Evolutionary conservation across 2,329 filamentous ascomycete species (phyloP).

Genomic region (Clarireedia monteithiana): DNA sequence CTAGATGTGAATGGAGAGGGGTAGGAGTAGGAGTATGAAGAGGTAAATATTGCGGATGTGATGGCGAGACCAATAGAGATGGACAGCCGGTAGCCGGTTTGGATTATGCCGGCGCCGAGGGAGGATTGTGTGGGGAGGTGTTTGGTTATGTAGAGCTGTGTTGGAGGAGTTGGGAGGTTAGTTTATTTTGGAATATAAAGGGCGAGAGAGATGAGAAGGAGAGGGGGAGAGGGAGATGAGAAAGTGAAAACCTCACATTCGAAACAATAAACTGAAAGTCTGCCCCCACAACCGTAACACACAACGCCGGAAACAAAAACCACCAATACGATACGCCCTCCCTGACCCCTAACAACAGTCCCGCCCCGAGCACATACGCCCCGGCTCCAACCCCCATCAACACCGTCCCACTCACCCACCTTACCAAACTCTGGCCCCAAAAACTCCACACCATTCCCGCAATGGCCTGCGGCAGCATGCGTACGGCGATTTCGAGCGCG

Average conservation of each 20-base stretch:
- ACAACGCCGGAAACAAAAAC: slow-evolving; percentile 53
- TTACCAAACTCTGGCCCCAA: slow-evolving; percentile 52
- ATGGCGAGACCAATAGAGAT: slow-evolving; percentile 53
- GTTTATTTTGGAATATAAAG: not conserved
- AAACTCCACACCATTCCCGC: slow-evolving; percentile 56
- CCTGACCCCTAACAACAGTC: slow-evolving; percentile 50
- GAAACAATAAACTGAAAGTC: slow-evolving; percentile 65
- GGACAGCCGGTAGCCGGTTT: slow-evolving; percentile 45
- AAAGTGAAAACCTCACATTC: slow-evolving; percentile 40
- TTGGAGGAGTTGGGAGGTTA: not conserved
- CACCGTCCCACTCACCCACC: slow-evolving; percentile 55
- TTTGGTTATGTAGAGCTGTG: slow-evolving; percentile 60
- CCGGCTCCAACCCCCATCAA: slow-evolving; percentile 43
- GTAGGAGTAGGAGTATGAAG: too few relatives aligned
- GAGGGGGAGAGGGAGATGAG: not conserved
- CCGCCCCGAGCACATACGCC: slow-evolving; percentile 34
- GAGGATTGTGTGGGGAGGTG: slow-evolving; percentile 54
- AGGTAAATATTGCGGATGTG: slow-evolving; percentile 48
- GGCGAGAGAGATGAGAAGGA: not conserved
- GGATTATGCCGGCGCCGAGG: slow-evolving; percentile 60
- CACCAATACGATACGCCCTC: slow-evolving; percentile 54
- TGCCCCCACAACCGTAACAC: slow-evolving; percentile 55
- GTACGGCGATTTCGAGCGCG: slow-evolving; percentile 46
- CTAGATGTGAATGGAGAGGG: not conserved
- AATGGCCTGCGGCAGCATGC: slow-evolving; percentile 58